Base-by-base conservation (phyloP, 257 asterid genomes). In the Fraxinus anomala region DNA sequence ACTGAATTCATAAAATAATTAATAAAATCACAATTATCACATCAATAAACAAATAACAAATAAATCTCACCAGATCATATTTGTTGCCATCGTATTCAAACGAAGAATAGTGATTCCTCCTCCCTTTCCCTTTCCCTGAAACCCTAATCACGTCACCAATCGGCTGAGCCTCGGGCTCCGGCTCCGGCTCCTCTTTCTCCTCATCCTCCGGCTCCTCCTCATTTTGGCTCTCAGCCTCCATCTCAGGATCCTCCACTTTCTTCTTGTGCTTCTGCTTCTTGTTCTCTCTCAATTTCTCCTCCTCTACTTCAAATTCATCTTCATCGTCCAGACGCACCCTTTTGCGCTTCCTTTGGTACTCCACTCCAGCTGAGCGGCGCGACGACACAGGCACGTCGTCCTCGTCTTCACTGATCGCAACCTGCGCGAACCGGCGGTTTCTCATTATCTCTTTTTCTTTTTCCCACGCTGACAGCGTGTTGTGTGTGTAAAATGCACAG, bases 41-140 rank as follows among this genome's bases (percentile, higher is more conserved):
- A 31, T 28, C 24, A 8, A 8, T n/a, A 5, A 59, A 71, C 7
- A 49, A 21, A 77, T 36, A 14, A 31, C 11, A 13, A n/a, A 54
- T 63, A 77, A 78, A 68, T 4, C 6, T 90, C 81, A 94, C 99
- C 11, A 94, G 93, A 21, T 92, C 87, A 78, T 89, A 94, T 28
- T 89, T 94, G 59, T 77, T 39, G 10, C 96, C 96, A 47, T 94
- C 98, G 74, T 87, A 91, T 77, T 94, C 98, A 54, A 92, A 94
- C 0, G 90, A 82, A 7, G 65, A 76, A 24, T 71, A 94, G 54
- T 87, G 91, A 12, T 51, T 85, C 83, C 77, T 85, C 79, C 73
- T 86, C 70, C 91, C 85, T 42, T 84, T 82, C 17, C 97, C 99
- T 73, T 89, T 90, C 13, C 95, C 97, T 0, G 94, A 86, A 87